phyloP scores from a whole-genome alignment of 2,329 filamentous ascomycete genomes.

The Cadophora sp. region DNA sequence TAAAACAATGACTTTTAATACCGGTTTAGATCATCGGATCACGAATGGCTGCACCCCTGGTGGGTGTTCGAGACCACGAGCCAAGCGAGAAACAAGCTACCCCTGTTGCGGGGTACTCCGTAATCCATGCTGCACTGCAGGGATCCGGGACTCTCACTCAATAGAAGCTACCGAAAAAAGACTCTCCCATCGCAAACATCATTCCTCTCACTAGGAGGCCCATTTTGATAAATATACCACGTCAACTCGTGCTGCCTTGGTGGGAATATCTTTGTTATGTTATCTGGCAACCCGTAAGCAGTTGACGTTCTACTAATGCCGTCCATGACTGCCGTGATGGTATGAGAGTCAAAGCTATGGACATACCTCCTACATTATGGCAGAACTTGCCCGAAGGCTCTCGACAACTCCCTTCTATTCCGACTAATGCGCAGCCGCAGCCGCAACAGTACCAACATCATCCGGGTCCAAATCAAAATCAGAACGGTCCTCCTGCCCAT shows the following conservation, averaged over 20 bases:
- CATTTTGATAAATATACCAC: conserved; percentile 36
- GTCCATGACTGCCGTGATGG: conserved; percentile 47
- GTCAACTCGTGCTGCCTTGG: conserved; percentile 42
- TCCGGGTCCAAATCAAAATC: conserved; percentile 28
- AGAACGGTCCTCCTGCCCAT: conserved; percentile 46
- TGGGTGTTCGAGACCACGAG: too few species aligned
- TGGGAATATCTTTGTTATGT: conserved; percentile 40
- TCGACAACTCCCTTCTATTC: conserved; percentile 48
- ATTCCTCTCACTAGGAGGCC: too few species aligned
- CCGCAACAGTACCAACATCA: conserved; percentile 39
- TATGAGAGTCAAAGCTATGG: conserved; percentile 51
- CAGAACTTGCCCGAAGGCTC: conserved; percentile 55
- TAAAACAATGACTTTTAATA: too few species aligned
- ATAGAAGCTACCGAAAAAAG: too few species aligned
- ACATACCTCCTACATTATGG: conserved; percentile 55
- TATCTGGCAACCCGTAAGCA: conserved; percentile 44
- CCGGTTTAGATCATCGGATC: too few species aligned
- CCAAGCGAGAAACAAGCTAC: too few species aligned
- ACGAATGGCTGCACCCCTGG: too few species aligned
- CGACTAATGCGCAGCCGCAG: conserved; percentile 40
- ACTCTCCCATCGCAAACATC: too few species aligned
- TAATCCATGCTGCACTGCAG: too few species aligned
- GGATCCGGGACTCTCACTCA: too few species aligned
- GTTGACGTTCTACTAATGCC: conserved; percentile 43
- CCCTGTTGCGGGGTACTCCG: too few species aligned